A percentile compares a stretch with the other conserved stretches of the same genome.
phyloP scores from a whole-genome alignment of 163 green algal genomes.

The Trebouxia gelatinosa region DNA sequence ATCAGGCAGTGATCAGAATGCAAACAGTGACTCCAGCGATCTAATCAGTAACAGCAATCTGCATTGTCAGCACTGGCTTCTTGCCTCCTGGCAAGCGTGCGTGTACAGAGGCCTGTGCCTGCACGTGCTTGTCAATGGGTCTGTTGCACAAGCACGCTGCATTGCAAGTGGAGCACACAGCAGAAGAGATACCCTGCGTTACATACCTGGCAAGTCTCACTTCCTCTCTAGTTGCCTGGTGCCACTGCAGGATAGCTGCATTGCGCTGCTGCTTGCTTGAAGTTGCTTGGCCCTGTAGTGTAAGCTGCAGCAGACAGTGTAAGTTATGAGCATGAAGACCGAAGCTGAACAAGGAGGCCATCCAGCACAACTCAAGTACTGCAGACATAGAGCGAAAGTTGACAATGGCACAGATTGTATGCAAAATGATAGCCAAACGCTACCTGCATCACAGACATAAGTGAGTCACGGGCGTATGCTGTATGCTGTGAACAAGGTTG shows the following conservation, averaged over 20 bases:
- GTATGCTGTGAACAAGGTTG: no score
- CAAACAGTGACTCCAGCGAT: background rate
- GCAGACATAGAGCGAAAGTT: no score
- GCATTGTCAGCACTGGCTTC: background rate
- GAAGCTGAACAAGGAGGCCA: no score
- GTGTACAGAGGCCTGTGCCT: no score
- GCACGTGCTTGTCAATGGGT: background rate
- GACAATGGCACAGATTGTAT: no score
- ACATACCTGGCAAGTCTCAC: conserved; percentile 8
- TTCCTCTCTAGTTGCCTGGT: conserved; percentile 7
- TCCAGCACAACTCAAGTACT: no score
- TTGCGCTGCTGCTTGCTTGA: conserved; percentile 1
- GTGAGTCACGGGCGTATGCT: no score
- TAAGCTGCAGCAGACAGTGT: background rate
- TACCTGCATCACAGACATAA: no score
- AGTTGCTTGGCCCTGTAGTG: background rate
- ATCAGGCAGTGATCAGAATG: background rate
- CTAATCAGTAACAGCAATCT: background rate
- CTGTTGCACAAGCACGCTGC: background rate
- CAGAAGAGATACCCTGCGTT: no score
- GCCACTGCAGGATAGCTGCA: background rate
- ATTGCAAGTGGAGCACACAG: background rate
- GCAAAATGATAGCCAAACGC: no score
- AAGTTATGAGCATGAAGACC: no score
- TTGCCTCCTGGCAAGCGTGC: no score